Evolutionary conservation across 768 basidiomycete species (phyloP).

Genomic region (Collybia sordida): DNA sequence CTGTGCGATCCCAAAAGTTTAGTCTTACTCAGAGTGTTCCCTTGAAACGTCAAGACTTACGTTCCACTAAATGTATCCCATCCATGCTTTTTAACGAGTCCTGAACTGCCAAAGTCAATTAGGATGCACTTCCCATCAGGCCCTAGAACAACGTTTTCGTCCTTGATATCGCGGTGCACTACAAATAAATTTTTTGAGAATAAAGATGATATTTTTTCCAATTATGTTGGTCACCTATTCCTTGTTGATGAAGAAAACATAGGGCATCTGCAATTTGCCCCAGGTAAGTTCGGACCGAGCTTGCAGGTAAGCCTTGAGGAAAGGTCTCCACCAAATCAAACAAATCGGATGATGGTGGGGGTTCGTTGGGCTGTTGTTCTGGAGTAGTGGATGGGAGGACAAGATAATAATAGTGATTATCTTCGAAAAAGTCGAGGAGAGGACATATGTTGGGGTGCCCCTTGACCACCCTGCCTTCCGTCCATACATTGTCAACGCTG

Average conservation of each 20-base stretch:
- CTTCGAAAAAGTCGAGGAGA: slow-evolving; percentile 95
- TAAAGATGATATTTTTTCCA: neutral
- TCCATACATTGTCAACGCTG: slow-evolving; percentile 48
- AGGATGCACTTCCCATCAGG: slow-evolving; percentile 81
- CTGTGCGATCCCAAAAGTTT: slow-evolving; percentile 34
- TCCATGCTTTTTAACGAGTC: slow-evolving; percentile 76
- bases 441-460: slow-evolving; percentile 97
- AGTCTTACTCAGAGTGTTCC: slow-evolving; percentile 1
- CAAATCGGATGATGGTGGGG: slow-evolving; percentile 72
- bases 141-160: slow-evolving; percentile 91
- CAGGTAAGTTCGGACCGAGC: slow-evolving; percentile 77
- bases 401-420: slow-evolving; percentile 93
- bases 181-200: slow-evolving; percentile 13
- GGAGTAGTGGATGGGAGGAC: slow-evolving; percentile 79
- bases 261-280: slow-evolving; percentile 94
- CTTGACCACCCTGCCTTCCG: slow-evolving; percentile 68
- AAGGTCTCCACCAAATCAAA: slow-evolving; percentile 93
- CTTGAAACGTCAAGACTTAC: slow-evolving; percentile 49
- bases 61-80: slow-evolving; percentile 95
- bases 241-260: slow-evolving; percentile 84
- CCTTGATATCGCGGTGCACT: slow-evolving; percentile 98
- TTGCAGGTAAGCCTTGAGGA: slow-evolving; percentile 80
- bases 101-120: slow-evolving; percentile 97
- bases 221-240: slow-evolving; percentile 72
- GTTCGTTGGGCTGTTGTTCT: slow-evolving; percentile 49